These are phyloP conservation scores for Lenzites betulinus DNA, from an alignment of 768 basidiomycete species.

Conservation along the genomic window DNA sequence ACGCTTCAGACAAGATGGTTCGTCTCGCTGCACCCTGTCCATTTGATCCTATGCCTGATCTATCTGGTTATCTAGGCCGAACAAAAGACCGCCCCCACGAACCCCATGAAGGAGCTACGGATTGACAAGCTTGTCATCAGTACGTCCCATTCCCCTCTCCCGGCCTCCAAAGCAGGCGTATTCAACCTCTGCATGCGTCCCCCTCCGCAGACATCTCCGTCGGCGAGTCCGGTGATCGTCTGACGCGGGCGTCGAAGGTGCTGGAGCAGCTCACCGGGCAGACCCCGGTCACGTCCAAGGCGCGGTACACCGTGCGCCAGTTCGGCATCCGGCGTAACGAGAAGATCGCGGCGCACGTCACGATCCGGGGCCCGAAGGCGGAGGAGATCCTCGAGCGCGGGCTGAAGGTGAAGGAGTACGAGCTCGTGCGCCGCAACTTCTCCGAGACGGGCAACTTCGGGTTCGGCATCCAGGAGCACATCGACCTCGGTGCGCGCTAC, in stretches of 20 bases:
- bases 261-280: constrained; percentile 99
- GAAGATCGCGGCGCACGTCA: constrained; percentile 99
- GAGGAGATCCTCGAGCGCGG: constrained; percentile 99
- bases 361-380: constrained; percentile 98
- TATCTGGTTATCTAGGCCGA: constrained; percentile 60
- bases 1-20: constrained; percentile 25
- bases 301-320: constrained; percentile 98
- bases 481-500: constrained; percentile 98
- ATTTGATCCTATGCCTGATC: constrained; percentile 6
- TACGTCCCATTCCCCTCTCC: constrained; percentile 49
- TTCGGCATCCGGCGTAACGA: constrained; percentile 99
- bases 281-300: constrained; percentile 99
- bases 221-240: constrained; percentile 98
- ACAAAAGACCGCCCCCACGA: constrained; percentile 83
- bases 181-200: constrained; percentile 1
- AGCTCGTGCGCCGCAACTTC: constrained; percentile 95
- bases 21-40: background rate
- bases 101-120: constrained; percentile 94
- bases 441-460: constrained; percentile 99
- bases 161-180: constrained; percentile 5
- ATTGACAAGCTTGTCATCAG: constrained; percentile 99
- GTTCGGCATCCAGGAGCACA: constrained; percentile 99
- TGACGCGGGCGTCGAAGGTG: constrained; percentile 99
- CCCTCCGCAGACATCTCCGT: constrained; percentile 88
- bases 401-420: constrained; percentile 99